These are phyloP conservation scores for Plenodomus tracheiphilus DNA, from an alignment of 2,329 filamentous ascomycete genomes.

Conservation along the genomic window DNA sequence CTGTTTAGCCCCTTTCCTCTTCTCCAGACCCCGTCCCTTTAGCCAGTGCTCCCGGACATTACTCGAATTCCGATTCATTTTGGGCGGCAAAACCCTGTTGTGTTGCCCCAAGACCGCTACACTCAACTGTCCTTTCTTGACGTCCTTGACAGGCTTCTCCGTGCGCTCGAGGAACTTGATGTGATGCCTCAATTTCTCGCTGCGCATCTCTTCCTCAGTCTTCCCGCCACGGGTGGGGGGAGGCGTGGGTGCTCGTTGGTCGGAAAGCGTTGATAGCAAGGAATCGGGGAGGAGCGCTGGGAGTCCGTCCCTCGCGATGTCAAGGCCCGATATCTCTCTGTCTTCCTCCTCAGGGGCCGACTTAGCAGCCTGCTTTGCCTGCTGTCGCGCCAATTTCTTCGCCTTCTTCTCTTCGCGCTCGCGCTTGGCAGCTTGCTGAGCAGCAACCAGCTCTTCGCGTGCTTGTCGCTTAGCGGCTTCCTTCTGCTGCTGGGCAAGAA, in stretches of 20 bases:
- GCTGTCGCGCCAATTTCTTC: slow-evolving; percentile 27
- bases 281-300: slow-evolving; percentile 54
- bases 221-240: slow-evolving; percentile 34
- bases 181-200: slow-evolving; percentile 53
- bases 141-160: slow-evolving; percentile 55
- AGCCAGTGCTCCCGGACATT: slow-evolving; percentile 48
- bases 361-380: slow-evolving; percentile 13
- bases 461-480: slow-evolving; percentile 31
- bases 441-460: slow-evolving; percentile 35
- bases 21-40: slow-evolving; percentile 44
- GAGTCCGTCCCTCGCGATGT: slow-evolving; percentile 15
- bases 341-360: slow-evolving; percentile 8
- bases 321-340: slow-evolving; percentile 42
- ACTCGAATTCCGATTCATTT: slow-evolving; percentile 42
- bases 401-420: slow-evolving; percentile 36
- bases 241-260: slow-evolving; percentile 50
- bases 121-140: slow-evolving; percentile 53
- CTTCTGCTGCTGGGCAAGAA: slow-evolving; percentile 32
- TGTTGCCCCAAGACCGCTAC: slow-evolving; percentile 54
- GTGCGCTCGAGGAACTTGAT: slow-evolving; percentile 53
- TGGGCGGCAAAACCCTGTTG: slow-evolving; percentile 49
- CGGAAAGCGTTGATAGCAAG: slow-evolving; percentile 53
- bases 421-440: slow-evolving; percentile 39
- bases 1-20: slow-evolving; percentile 16
- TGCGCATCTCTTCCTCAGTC: slow-evolving; percentile 36